phyloP scores from a whole-genome alignment of 257 asterid species.

The Solanum pennellii region DNA sequence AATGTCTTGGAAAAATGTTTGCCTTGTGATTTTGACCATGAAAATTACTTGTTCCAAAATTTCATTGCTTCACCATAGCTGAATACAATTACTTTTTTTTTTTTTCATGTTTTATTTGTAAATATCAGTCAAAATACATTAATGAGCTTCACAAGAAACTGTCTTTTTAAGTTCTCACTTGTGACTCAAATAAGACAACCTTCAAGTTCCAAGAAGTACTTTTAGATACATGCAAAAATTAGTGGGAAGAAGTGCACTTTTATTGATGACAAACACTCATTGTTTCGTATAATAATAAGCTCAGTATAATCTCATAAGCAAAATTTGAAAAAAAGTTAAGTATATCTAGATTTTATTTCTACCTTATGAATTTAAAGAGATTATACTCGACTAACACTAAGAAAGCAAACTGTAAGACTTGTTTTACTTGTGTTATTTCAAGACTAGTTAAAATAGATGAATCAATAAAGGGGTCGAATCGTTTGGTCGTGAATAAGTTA shows the following conservation, averaged over 20 bases:
- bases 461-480: not conserved
- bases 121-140: not conserved
- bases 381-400: not conserved
- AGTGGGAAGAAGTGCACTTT: constrained; percentile 63
- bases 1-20: not conserved
- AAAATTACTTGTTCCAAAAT: constrained; percentile 42
- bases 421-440: accelerated
- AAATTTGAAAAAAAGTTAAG: accelerated
- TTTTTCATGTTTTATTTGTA: constrained; percentile 38
- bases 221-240: constrained; percentile 49
- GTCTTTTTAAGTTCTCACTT: not conserved
- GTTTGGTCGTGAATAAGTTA: no score
- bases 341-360: accelerated
- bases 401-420: not conserved
- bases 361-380: not conserved
- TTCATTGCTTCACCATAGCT: constrained; percentile 74
- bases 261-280: not conserved
- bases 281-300: constrained; percentile 5
- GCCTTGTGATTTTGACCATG: constrained; percentile 1
- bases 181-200: constrained; percentile 8
- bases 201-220: constrained; percentile 8
- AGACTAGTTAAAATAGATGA: not conserved
- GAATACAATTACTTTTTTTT: constrained; percentile 46
- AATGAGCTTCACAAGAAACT: not conserved
- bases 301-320: no score